Conservation (phyloP, 352 stramenopile species). For the Phytophthora ramorum region DNA sequence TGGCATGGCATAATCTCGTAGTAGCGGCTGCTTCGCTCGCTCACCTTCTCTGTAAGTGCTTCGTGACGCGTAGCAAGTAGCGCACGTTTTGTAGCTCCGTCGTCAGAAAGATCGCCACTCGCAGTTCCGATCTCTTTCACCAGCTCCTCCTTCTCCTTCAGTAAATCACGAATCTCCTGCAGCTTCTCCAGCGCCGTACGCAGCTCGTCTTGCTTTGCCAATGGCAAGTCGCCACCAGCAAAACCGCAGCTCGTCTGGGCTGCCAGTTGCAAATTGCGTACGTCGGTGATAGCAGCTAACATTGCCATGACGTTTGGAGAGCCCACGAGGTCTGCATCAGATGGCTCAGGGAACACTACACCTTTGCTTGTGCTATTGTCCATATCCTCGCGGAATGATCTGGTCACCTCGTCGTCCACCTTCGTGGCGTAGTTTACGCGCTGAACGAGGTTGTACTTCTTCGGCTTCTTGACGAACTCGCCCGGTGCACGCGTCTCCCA, state of each 20-base stretch:
- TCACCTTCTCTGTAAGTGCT: conserved; percentile 67
- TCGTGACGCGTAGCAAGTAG: conserved; percentile 59
- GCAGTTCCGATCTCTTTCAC: conserved; percentile 56
- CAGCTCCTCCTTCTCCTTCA: conserved; percentile 61
- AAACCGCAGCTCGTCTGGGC: conserved; percentile 61
- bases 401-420: conserved; percentile 61
- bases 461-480: conserved; percentile 62
- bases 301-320: conserved; percentile 51
- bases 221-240: conserved; percentile 52
- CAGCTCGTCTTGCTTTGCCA: conserved; percentile 72
- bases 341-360: conserved; percentile 41
- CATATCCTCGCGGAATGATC: conserved; percentile 54
- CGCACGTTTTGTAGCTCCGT: conserved; percentile 43
- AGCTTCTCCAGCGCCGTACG: conserved; percentile 52
- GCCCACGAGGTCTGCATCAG: conserved; percentile 36
- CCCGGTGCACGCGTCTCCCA: conserved; percentile 50
- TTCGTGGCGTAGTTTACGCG: conserved; percentile 64
- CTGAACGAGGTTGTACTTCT: conserved; percentile 83
- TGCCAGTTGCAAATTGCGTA: conserved; percentile 71
- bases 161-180: conserved; percentile 50
- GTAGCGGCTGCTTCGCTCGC: conserved; percentile 77
- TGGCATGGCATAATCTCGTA: conserved; percentile 84
- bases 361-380: conserved; percentile 17
- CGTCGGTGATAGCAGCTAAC: conserved; percentile 74
- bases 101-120: conserved; percentile 57